These are phyloP conservation scores for Sparassis latifolia DNA, from an alignment of 1,284 basidiomycete species.

Conservation along the genomic window DNA sequence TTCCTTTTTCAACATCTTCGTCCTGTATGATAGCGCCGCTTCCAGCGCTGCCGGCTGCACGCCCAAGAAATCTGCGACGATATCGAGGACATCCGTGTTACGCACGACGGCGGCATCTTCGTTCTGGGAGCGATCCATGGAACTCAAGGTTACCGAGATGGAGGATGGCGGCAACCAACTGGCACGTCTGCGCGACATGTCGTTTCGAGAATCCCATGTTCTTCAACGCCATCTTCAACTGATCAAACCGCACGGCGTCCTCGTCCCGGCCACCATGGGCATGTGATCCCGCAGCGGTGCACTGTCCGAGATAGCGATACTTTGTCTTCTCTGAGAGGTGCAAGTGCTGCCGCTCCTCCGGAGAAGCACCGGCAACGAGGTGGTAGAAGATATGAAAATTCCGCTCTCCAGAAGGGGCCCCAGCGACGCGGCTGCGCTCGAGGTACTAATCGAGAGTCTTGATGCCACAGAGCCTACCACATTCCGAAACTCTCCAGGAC, in stretches of 20 bases:
- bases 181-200: constrained; percentile 91
- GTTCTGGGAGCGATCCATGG: constrained; percentile 70
- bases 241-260: constrained; percentile 80
- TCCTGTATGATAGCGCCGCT: constrained; percentile 86
- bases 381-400: constrained; percentile 99
- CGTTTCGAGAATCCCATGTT: constrained; percentile 88
- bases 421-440: constrained; percentile 80
- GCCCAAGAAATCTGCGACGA: constrained; percentile 90
- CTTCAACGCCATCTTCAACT: constrained; percentile 92
- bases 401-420: constrained; percentile 79
- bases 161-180: constrained; percentile 90
- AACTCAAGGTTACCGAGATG: constrained; percentile 97
- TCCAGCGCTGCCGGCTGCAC: constrained; percentile 74
- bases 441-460: constrained; percentile 98
- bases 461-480: constrained; percentile 82
- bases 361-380: constrained; percentile 82
- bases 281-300: constrained; percentile 31
- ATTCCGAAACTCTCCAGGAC: constrained; percentile 92
- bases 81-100: constrained; percentile 72
- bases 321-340: constrained; percentile 72
- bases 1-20: constrained; percentile 89
- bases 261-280: constrained; percentile 39
- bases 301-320: constrained; percentile 82
- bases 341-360: constrained; percentile 85
- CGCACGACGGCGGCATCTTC: constrained; percentile 86